A percentile compares a stretch with the other conserved stretches of the same genome.
Conservation (phyloP, 805 yeast species). For the Ogataea nakhonphanomensis region DNA sequence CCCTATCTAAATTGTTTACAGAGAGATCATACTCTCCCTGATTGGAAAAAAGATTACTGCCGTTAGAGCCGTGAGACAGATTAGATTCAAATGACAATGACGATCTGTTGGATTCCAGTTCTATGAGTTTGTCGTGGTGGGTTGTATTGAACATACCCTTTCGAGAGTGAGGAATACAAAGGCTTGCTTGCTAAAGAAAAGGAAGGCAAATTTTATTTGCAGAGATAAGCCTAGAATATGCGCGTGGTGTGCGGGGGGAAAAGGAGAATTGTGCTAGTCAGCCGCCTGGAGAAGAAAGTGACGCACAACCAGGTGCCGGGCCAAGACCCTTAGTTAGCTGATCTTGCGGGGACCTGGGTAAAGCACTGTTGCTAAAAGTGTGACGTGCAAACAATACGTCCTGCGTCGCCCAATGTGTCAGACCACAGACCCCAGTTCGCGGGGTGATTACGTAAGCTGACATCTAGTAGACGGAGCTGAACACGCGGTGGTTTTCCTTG, state of each 20-base stretch:
- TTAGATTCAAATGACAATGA: conserved; percentile 21
- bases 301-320: background rate
- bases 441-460: conserved; percentile 1
- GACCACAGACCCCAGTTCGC: background rate
- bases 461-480: conserved; percentile 5
- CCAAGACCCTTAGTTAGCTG: background rate
- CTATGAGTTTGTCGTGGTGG: conserved; percentile 3
- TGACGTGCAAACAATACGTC: too few relatives aligned
- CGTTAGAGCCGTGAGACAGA: conserved; percentile 14
- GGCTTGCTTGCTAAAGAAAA: conserved; percentile 6
- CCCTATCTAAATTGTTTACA: conserved; percentile 13
- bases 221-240: conserved; percentile 10
- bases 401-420: too few relatives aligned
- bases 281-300: background rate
- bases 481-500: conserved; percentile 8
- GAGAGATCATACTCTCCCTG: conserved; percentile 18
- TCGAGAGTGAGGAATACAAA: background rate
- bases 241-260: conserved; percentile 14
- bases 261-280: conserved; percentile 5
- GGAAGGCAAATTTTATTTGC: conserved; percentile 10
- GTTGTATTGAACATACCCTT: conserved; percentile 9
- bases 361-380: too few relatives aligned
- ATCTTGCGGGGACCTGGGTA: too few relatives aligned
- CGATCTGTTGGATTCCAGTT: conserved; percentile 21
- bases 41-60: conserved; percentile 16